phyloP scores from a whole-genome alignment of 331 rosid genomes.

The Phaseolus coccineus region DNA sequence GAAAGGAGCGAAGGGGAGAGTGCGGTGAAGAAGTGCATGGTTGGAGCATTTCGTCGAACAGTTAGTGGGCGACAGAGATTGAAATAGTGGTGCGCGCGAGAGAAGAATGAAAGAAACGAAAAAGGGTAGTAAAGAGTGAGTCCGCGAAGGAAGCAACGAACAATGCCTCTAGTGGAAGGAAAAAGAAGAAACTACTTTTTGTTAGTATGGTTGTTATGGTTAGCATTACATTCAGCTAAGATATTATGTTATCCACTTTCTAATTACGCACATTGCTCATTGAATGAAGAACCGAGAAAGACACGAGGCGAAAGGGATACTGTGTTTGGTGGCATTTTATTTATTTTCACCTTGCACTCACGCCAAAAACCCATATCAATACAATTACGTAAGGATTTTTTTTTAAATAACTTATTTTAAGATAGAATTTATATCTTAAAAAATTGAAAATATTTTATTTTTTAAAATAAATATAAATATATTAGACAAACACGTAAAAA shows the following conservation, averaged over 20 bases:
- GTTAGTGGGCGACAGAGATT: neutral
- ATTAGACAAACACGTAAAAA: no score
- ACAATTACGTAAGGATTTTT: no score
- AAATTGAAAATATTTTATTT: no score
- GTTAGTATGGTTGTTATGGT: neutral
- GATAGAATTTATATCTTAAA: no score
- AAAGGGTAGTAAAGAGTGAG: neutral
- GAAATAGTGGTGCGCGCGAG: neutral
- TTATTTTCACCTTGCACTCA: no score
- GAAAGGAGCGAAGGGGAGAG: conserved; percentile 32
- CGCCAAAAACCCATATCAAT: no score
- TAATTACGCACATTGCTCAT: no score
- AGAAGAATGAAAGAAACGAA: conserved; percentile 34
- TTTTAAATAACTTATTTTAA: no score
- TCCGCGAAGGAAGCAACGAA: conserved; percentile 9
- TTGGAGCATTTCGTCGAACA: conserved; percentile 95
- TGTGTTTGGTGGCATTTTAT: neutral
- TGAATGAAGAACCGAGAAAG: no score
- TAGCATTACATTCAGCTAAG: no score
- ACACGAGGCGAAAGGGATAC: neutral
- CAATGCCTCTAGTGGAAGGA: neutral
- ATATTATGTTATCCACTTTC: no score
- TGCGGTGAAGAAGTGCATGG: conserved; percentile 67
- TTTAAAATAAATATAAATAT: no score
- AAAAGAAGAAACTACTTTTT: neutral